Base-by-base conservation (phyloP, 2,329 filamentous ascomycete genomes). In the Cordyceps cateniannulata region DNA sequence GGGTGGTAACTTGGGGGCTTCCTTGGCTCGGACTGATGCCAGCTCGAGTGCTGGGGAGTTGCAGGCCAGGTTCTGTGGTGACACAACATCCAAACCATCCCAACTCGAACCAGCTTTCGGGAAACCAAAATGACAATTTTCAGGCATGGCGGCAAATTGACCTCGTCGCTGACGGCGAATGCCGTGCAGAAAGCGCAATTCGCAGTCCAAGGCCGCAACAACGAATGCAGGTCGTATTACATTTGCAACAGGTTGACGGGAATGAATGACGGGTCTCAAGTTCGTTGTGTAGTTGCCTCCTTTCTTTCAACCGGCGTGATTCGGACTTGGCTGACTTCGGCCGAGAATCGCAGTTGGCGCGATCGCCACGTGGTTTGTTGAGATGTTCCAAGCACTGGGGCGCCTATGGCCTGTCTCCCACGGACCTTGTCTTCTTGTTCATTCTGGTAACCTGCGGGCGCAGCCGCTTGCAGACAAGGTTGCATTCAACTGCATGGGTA, bases 341-440 rank as follows among this genome's bases (percentile, higher is more conserved):
- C 56, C 47, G 56, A 59, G n/a, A 42, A 59, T 49, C 44, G 54
- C 20, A 40, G 18, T 22, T 27, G 35, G 56, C 48, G 45, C 47
- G 56, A 59, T 59, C 47, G 56, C 56, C 56, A 59, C 56, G 56
- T 59, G 56, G 56, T 49, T 59, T 57, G 54, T 20, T 48, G 54
- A 57, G 54, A 57, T 48, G 54, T 47, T 45, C 40, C 40, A 29
- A n/a, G 38, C 38, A 18, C 5, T n/a, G 38, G 16, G 14, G 38
- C 38, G 38, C 16, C 38, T 42, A 14, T 7, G 32, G 32, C 32
- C 8, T 35, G 32, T 35, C n/a, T 45, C n/a, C 40, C 40, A 42
- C 40, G 40, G 40, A 42, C 40, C 40, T 42, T 42, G 40, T 14
- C 18, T 42, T 20, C n/a, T 42, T 20, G 40, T 42, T 20, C 40